Evolutionary conservation across 2,329 filamentous ascomycete species (phyloP).

Genomic region (Aspergillus neoniger): DNA sequence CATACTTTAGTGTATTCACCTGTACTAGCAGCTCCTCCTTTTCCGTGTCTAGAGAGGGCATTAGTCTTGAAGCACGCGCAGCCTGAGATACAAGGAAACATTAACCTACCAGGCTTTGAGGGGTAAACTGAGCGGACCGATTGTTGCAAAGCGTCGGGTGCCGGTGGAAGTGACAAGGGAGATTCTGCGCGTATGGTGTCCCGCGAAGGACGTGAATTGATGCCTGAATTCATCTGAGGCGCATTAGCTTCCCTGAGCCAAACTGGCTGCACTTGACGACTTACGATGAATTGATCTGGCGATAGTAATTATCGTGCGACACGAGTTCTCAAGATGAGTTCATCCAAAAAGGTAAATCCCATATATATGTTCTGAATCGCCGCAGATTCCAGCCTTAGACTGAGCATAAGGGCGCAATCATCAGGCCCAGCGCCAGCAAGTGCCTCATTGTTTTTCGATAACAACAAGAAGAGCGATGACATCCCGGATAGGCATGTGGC

Average conservation of each 20-base stretch:
- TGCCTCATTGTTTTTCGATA: slow-evolving; percentile 22
- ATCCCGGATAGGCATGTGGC: slow-evolving; percentile 20
- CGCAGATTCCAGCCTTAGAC: not conserved
- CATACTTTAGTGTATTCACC: slow-evolving; percentile 83
- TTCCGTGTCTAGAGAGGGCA: slow-evolving; percentile 36
- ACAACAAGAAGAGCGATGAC: slow-evolving; percentile 3
- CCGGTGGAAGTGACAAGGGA: slow-evolving; percentile 38
- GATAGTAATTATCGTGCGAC: not conserved
- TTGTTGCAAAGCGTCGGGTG: slow-evolving; percentile 39
- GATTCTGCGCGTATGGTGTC: slow-evolving; percentile 59
- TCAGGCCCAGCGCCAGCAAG: slow-evolving; percentile 11
- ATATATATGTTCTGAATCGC: not conserved
- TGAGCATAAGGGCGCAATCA: slow-evolving; percentile 2
- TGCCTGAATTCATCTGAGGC: slow-evolving; percentile 38
- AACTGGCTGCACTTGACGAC: not conserved
- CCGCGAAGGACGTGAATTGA: slow-evolving; percentile 58
- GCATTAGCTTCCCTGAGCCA: slow-evolving; percentile 10
- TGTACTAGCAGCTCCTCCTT: slow-evolving; percentile 86
- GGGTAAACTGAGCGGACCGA: slow-evolving; percentile 37
- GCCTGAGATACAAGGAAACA: not conserved
- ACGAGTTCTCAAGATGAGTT: not conserved
- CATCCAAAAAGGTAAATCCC: not conserved
- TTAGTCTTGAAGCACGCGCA: slow-evolving; percentile 14
- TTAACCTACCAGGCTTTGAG: slow-evolving; percentile 40
- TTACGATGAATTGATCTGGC: not conserved